Base-by-base conservation (phyloP, 2,329 filamentous ascomycete species). In the Plectosphaerella sp. region DNA sequence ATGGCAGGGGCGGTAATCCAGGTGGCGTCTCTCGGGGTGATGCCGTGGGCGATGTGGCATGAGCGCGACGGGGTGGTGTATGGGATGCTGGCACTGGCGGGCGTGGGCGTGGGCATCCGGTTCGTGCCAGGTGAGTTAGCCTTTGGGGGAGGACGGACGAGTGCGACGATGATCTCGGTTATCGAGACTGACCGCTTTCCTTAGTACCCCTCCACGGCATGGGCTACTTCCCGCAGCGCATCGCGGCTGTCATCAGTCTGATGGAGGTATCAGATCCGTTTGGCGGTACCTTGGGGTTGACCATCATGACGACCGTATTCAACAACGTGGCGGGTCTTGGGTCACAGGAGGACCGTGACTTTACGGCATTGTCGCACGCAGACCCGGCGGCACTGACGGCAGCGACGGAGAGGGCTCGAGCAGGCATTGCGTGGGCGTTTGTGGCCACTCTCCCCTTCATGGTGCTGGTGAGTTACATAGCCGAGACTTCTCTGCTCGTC, bases 291-390 rank as follows among this genome's bases (percentile, higher is more conserved):
- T 65, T 88, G 3, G 79, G 79, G 0, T 71, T 88, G 45, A 86
- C 84, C 1, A 75, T 88, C 59, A 88, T 88, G 85, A 78, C 83
- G 14, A 76, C 79, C 9, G 83, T 88, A 2, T 88, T 88, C 64
- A 86, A 87, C 61, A 88, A 88, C 55, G 68, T 64, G 5, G 66
- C 65, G 6, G 67, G 64, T 2, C 54, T 61, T 22, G 49, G 52
- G 18, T 49, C 43, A 45, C 48, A 58, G 50, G 16, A 16, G 41
- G 11, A 12, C 43, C 69, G 54, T 10, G 70, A 65, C 39, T 66
- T 80, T 2, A 58, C 66, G 12, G 60, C 60, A 4, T 69, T 77
- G 37, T 53, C 58, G 10, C 53, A 59, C 3, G 59, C 76, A 8
- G 66, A 73, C 0, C 45, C 61, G 1, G 64, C 57, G 0, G 58